Evolutionary conservation across 768 basidiomycete species (phyloP), one percentile per base, ranked within the genome.

Genomic region (Boletus sp.): DNA sequence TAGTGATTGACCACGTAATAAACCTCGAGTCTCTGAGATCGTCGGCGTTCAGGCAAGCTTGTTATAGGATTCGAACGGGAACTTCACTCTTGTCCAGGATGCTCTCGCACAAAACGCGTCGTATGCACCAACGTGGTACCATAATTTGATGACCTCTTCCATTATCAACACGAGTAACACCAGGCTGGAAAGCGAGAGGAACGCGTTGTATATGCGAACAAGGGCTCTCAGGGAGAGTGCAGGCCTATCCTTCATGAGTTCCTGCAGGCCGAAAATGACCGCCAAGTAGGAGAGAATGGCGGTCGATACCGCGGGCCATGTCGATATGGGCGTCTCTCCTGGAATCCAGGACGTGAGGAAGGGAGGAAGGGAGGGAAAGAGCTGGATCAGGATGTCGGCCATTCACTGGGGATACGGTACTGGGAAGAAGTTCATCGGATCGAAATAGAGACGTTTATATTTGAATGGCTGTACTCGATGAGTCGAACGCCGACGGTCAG

Each of bases 1-100:
- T 87, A 93, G 77, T 98, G 97, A 78, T 98, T 97, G 77, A 97
- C 76, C 78, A 98, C 93, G 78, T 98, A 98, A 78, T 90, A 97
- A 66, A 93, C 87, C 75, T 96, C 89, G 76, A 97, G 79, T 67
- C 83, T 83, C 93, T 95, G 69, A 33, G 58, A 49, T 2, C 35
- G 14, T 47, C 50, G 47, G 18, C 47, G 46, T 52, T n/a, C 41
- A 62, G 57, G 46, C 11, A 17, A 46, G 17, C 32, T 30, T 51
- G 53, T 41, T 36, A 37, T 50, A 41, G 41, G 49, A 35, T 32
- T 37, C 50, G 20, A 49, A 48, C 32, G 39, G 36, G 44, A 28
- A 81, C 83, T 71, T 59, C 65, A 94, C 94, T 64, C 85, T 80
- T 37, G 94, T 94, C 91, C 92, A 98, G 52, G 93, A 84, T 4